Conservation (phyloP, 169 alveolate genomes). For the Eimeria maxima region DNA sequence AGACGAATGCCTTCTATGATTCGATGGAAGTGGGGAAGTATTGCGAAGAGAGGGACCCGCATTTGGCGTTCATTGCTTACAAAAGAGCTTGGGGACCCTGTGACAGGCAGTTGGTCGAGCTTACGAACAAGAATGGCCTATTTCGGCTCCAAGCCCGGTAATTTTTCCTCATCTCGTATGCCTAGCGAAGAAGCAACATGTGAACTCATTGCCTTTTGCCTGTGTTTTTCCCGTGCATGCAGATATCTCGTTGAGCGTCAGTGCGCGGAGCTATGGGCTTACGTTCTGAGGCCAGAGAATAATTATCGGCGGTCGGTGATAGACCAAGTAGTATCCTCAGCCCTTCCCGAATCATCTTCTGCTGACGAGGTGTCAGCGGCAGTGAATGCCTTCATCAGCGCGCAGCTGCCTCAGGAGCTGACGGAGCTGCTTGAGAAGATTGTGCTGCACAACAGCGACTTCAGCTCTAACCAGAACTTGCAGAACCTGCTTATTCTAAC, state of each 20-base stretch:
- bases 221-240: background rate
- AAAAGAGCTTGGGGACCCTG: conserved; percentile 99
- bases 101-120: conserved; percentile 97
- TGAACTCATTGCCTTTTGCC: background rate
- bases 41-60: conserved; percentile 99
- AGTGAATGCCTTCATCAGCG: conserved; percentile 99
- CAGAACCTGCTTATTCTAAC: conserved; percentile 97
- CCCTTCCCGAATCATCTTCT: conserved; percentile 98
- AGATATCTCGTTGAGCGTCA: conserved; percentile 98
- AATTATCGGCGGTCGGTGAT: conserved; percentile 96
- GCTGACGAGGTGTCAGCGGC: conserved; percentile 98
- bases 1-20: conserved; percentile 98
- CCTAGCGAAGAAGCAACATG: background rate
- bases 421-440: conserved; percentile 97
- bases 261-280: conserved; percentile 97
- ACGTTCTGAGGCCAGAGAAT: conserved; percentile 95
- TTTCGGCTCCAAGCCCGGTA: conserved; percentile 97
- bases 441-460: conserved; percentile 97
- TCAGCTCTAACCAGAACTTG: conserved; percentile 97
- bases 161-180: background rate
- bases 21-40: conserved; percentile 98
- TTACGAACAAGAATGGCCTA: conserved; percentile 98
- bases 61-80: conserved; percentile 99
- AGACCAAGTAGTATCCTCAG: conserved; percentile 97
- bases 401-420: conserved; percentile 96